Base-by-base conservation (phyloP, 2,329 filamentous ascomycete genomes). In the Phaeosphaeria sp. region DNA sequence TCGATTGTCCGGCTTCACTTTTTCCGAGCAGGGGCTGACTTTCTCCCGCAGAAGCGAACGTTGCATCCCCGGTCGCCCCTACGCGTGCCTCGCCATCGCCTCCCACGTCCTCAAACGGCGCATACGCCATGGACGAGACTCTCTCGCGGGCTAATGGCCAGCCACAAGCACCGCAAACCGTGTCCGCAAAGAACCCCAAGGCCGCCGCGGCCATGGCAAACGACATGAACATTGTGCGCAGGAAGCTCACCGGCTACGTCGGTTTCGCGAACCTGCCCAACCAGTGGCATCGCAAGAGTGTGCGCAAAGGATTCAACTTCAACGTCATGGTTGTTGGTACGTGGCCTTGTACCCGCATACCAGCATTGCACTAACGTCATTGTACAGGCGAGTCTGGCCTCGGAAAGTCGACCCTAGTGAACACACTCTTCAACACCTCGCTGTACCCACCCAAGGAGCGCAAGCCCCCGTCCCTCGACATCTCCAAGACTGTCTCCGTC, bases 241-340 rank as follows among this genome's bases (percentile, higher is more conserved):
- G 95, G 81, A 99, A 99, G 86, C 85, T 99, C 77, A 98, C 95
- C 50, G 95, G 95, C 76, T 99, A 98, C 74, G 95, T 99, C 74
- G 95, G 95, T 67, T 99, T 99, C 77, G 95, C 95, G 80, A 99
- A 99, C 80, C 83, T 99, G 77, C 95, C 95, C 65, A 99, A 99
- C 84, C 95, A 99, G 83, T 99, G 95, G 95, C 95, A 99, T 85
- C 94, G 95, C 81, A 99, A 99, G 90, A 97, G 93, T 88, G 95
- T 99, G 75, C 92, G 95, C 78, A 99, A 99, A 83, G 95, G 95
- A 62, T 99, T 99, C 88, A 99, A 98, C 87, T 99, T 99, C 87
- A 99, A 99, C 79, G 95, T 99, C 71, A 99, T 99, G 95, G 95
- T 99, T 81, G 95, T 99, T 82, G 95, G 95, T 98, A 85, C 77